Evolutionary conservation across 2,329 filamentous ascomycete genomes (phyloP), one percentile per base, ranked within the genome.

Genomic region (Thelonectria discophora): DNA sequence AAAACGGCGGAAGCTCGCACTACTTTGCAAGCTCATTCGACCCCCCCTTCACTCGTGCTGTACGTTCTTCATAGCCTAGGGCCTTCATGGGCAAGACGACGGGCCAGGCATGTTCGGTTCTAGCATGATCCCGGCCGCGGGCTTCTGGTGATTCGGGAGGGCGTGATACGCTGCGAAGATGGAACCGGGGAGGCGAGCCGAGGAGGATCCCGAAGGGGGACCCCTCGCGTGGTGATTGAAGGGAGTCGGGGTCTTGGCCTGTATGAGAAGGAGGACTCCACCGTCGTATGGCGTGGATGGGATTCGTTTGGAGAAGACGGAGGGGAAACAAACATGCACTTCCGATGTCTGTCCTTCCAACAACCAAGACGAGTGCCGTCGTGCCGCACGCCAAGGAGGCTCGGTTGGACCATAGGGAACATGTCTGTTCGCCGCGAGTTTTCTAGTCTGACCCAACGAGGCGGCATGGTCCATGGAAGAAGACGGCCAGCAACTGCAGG

Each of bases 111-210:
- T 42, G 45, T 42, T 42, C 32, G 34, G 55, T 46, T 46, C n/a
- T n/a, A 49, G 24, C 52, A 24, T 17, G 34, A 57, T 39, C 50
- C 49, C 10, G 18, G 10, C 3, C 30, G 37, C 47, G 43, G 46
- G 27, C 27, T 30, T 42, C 48, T 34, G 49, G 18, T 21, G 12
- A 43, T 57, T 46, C 34, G 20, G 43, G 52, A 45, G 39, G 49
- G 30, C 27, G 32, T 43, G 40, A 63, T 40, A 63, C 48, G 53
- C 45, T 30, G 34, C 30, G 27, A 37, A 37, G 17, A 32, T 51
- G 34, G 49, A 42, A 40, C 30, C 45, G 32, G 58, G 64, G 49
- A 52, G 34, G 15, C 30, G 34, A 65, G 43, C 52, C 58, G 52
- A 55, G 55, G 34, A 54, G 45, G 43, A 54, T 37, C 37, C 27